These are phyloP conservation scores for Chytridiales sp. DNA, from an alignment of 371 early-diverging fungal species.

Conservation along the genomic window DNA sequence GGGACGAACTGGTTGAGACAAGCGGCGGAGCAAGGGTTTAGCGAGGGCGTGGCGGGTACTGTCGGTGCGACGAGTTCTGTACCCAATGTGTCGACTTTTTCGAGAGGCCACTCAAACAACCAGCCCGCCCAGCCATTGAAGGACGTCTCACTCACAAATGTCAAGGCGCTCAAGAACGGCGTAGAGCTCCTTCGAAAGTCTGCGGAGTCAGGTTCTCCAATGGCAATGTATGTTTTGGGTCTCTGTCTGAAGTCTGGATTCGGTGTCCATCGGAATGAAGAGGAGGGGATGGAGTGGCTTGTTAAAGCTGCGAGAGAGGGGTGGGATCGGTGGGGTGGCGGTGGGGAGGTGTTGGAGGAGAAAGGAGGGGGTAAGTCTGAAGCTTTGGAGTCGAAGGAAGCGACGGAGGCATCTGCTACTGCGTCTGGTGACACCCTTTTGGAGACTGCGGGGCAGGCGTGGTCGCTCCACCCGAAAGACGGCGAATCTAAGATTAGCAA, in stretches of 20 bases:
- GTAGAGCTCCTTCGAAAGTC: neutral
- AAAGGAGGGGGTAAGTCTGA: neutral
- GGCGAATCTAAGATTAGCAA: neutral
- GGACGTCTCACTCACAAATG: neutral
- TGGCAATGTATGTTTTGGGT: constrained; percentile 14
- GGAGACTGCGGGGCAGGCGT: neutral
- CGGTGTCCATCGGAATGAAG: neutral
- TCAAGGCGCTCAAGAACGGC: neutral
- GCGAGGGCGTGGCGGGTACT: neutral
- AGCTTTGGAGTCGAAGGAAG: neutral
- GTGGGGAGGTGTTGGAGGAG: neutral
- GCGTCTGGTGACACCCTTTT: neutral
- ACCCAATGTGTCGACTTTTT: too few species aligned
- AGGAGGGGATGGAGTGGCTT: constrained; percentile 4
- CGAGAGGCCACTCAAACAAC: too few species aligned
- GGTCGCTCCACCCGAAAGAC: neutral
- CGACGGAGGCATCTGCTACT: neutral
- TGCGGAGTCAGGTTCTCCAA: constrained; percentile 1
- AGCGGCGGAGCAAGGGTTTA: constrained; percentile 2
- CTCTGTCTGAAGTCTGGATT: constrained; percentile 9
- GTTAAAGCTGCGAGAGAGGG: neutral
- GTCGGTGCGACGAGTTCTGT: neutral
- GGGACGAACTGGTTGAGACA: constrained; percentile 3
- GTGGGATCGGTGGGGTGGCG: neutral
- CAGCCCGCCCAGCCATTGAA: neutral